Conservation (phyloP, 164 flowering plant genomes). For the Brasenia schreberi region DNA sequence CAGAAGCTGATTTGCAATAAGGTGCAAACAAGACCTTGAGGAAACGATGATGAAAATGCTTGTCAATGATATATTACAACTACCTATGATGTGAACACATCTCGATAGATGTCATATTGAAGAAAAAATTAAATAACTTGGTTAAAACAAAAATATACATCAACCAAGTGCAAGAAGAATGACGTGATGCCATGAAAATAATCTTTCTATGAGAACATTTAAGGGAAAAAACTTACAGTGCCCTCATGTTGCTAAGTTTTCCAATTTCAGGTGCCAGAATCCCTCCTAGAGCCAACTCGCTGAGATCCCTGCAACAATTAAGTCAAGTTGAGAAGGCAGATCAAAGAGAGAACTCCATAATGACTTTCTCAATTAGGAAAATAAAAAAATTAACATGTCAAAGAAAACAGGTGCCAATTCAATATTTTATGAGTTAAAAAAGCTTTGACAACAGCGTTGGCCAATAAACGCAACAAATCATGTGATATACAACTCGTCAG, state of each 20-base stretch:
- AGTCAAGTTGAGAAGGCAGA: conserved; percentile 2
- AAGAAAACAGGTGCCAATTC: no score
- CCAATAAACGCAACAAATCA: no score
- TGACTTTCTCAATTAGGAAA: no score
- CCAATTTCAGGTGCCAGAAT: conserved; percentile 63
- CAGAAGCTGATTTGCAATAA: no score
- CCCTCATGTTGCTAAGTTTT: conserved; percentile 40
- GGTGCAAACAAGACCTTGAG: no score
- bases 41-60: no score
- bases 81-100: not conserved
- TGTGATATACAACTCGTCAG: no score
- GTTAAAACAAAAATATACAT: not conserved
- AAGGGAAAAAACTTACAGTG: conserved; percentile 40
- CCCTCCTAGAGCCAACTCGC: conserved; percentile 48
- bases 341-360: not conserved
- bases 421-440: no score
- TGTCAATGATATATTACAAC: not conserved
- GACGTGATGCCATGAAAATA: not conserved
- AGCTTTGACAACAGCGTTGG: no score
- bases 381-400: no score
- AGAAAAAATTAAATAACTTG: no score
- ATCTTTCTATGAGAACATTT: not conserved
- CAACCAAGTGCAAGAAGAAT: not conserved
- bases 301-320: conserved; percentile 37
- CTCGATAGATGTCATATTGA: not conserved